A percentile compares a stretch with the other conserved stretches of the same genome.
Conservation (phyloP, 176 grass and related monocot species). For the Ensete ventricosum region DNA sequence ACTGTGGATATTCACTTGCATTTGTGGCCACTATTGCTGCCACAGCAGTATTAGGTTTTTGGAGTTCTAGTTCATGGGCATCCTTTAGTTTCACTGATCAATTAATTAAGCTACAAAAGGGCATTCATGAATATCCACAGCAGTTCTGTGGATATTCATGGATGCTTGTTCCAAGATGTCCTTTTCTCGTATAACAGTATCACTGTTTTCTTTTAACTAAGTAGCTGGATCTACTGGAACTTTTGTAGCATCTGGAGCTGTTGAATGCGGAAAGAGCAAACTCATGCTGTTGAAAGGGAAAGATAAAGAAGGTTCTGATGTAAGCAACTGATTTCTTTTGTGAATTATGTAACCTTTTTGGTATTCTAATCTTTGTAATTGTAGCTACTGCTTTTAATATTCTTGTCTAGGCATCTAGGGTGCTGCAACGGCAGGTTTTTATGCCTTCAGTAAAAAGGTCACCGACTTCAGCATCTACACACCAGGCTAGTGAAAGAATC, state of each 20-base stretch:
- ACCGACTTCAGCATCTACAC: constrained; percentile 38
- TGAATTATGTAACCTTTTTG: constrained; percentile 1
- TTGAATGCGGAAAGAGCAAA: constrained; percentile 65
- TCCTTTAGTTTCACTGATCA: no score
- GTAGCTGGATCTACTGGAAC: constrained; percentile 39
- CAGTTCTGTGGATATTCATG: no score
- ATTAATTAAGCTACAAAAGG: no score
- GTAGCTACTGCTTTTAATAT: constrained; percentile 7
- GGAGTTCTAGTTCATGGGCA: no score
- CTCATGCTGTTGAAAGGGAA: constrained; percentile 78
- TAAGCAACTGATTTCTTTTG: constrained; percentile 24
- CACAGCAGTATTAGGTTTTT: background rate
- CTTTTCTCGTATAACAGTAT: no score
- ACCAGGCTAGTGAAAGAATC: constrained; percentile 51
- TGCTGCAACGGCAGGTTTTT: constrained; percentile 33
- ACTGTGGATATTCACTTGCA: no score
- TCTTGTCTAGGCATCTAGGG: constrained; percentile 40
- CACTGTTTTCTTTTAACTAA: background rate
- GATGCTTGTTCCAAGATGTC: no score
- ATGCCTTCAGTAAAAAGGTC: constrained; percentile 27
- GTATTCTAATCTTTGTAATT: constrained; percentile 18
- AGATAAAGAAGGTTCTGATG: constrained; percentile 58
- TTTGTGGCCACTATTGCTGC: no score
- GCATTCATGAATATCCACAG: no score
- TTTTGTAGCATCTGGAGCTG: constrained; percentile 32